Evolutionary conservation across 768 basidiomycete genomes (phyloP).

Genomic region (Megacollybia marginata): DNA sequence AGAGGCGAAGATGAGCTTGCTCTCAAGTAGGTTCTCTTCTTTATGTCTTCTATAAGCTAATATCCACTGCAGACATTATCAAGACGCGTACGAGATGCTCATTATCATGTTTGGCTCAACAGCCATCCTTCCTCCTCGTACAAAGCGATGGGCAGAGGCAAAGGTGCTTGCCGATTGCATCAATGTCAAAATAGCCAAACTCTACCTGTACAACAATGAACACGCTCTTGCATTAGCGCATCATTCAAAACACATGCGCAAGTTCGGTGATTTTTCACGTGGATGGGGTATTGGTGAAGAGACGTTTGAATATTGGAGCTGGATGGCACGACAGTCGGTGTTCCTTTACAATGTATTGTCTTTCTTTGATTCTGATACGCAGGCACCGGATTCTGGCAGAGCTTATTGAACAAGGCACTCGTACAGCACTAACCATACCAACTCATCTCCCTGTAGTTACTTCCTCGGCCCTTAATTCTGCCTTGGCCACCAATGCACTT

Average conservation of each 20-base stretch:
- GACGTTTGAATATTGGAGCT: conserved; percentile 97
- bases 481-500: conserved; percentile 7
- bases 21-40: conserved; percentile 56
- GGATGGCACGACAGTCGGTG: conserved; percentile 86
- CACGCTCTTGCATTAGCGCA: conserved; percentile 73
- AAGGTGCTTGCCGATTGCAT: conserved; percentile 95
- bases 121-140: conserved; percentile 80
- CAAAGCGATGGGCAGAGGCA: conserved; percentile 97
- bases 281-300: conserved; percentile 97
- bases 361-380: not conserved
- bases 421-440: conserved; percentile 56
- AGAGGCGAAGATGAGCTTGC: conserved; percentile 89
- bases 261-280: conserved; percentile 79
- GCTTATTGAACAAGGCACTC: conserved; percentile 76
- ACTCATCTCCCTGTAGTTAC: conserved; percentile 38
- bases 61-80: conserved; percentile 68
- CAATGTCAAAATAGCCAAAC: conserved; percentile 86
- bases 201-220: conserved; percentile 89
- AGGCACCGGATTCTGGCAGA: conserved; percentile 91
- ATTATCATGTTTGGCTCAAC: conserved; percentile 87
- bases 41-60: conserved; percentile 4
- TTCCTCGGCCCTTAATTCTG: conserved; percentile 14
- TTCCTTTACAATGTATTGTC: not conserved
- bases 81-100: conserved; percentile 83
- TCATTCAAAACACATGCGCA: conserved; percentile 78